Conservation (phyloP, 2,329 filamentous ascomycete species). For the Pseudogymnoascus pannorum region DNA sequence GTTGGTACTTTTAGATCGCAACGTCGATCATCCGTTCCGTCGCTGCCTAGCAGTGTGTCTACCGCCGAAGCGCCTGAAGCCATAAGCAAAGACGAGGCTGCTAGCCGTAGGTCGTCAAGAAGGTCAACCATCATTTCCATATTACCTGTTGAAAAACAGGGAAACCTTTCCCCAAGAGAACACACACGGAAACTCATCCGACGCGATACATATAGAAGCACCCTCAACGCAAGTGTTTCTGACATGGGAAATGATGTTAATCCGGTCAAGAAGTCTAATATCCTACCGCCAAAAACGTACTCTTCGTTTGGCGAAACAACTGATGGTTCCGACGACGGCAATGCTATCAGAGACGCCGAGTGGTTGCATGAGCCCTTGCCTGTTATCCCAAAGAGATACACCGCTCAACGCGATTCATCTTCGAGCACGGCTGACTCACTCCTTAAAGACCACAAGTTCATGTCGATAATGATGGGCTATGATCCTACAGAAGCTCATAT, state of each 20-base stretch:
- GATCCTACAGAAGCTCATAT: not conserved
- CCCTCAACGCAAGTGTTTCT: not conserved
- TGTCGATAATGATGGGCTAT: constrained; percentile 7
- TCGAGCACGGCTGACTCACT: not conserved
- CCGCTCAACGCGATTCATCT: not conserved
- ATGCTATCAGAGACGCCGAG: not conserved
- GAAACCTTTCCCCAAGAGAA: not conserved
- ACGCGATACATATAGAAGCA: not conserved
- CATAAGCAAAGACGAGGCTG: constrained; percentile 21
- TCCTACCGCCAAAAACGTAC: not conserved
- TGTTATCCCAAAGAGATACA: not conserved
- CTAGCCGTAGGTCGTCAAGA: constrained; percentile 22
- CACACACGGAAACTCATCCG: not conserved
- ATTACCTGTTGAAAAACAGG: not conserved
- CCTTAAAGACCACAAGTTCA: not conserved
- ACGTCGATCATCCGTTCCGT: constrained; percentile 38
- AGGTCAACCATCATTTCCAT: constrained; percentile 21
- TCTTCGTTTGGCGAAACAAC: not conserved
- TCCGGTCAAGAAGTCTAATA: not conserved
- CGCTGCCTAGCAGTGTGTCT: constrained; percentile 32
- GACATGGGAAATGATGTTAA: not conserved
- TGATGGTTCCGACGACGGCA: not conserved
- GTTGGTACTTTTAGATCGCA: constrained; percentile 21
- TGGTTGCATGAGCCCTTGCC: not conserved
- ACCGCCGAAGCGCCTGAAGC: constrained; percentile 17